Conservation (phyloP, 163 green algal genomes). For the Coccomyxa subellipsoidea region DNA sequence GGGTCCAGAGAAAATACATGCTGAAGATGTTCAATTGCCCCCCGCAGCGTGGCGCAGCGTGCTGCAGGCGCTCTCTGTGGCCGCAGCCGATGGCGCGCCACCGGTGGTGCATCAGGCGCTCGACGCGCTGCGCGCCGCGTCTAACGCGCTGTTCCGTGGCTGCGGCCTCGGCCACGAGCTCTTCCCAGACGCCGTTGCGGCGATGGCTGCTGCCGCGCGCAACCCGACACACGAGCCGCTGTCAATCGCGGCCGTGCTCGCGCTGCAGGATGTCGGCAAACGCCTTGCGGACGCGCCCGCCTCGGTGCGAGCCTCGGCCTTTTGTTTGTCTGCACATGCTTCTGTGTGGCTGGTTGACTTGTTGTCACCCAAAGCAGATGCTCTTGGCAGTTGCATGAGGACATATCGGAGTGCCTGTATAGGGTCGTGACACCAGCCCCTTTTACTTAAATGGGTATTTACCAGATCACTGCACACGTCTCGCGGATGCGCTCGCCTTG, state of each 20-base stretch:
- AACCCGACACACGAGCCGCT: conserved; percentile 19
- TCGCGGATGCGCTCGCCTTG: conserved; percentile 14
- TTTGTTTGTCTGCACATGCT: too few relatives aligned
- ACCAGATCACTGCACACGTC: conserved; percentile 19
- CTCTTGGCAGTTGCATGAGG: too few relatives aligned
- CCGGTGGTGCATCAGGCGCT: conserved; percentile 53
- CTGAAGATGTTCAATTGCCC: too few relatives aligned
- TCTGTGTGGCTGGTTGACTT: too few relatives aligned
- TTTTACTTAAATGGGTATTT: too few relatives aligned
- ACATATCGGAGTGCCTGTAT: too few relatives aligned
- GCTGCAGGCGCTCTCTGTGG: conserved; percentile 56
- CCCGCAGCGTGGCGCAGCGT: conserved; percentile 56
- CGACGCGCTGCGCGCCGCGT: conserved; percentile 45
- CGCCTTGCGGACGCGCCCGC: conserved; percentile 22
- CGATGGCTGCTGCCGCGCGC: conserved; percentile 12
- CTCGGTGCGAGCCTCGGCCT: not conserved
- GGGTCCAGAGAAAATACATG: too few relatives aligned
- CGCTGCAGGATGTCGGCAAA: conserved; percentile 25
- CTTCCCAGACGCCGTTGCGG: conserved; percentile 15
- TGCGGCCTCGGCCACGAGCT: conserved; percentile 19
- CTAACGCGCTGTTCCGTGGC: conserved; percentile 24
- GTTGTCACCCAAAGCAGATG: too few relatives aligned
- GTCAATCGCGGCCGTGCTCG: conserved; percentile 12
- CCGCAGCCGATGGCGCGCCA: conserved; percentile 44
- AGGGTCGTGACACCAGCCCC: too few relatives aligned